Base-by-base conservation (phyloP, 1,139 yeast species). In the Wickerhamomyces sp. region DNA sequence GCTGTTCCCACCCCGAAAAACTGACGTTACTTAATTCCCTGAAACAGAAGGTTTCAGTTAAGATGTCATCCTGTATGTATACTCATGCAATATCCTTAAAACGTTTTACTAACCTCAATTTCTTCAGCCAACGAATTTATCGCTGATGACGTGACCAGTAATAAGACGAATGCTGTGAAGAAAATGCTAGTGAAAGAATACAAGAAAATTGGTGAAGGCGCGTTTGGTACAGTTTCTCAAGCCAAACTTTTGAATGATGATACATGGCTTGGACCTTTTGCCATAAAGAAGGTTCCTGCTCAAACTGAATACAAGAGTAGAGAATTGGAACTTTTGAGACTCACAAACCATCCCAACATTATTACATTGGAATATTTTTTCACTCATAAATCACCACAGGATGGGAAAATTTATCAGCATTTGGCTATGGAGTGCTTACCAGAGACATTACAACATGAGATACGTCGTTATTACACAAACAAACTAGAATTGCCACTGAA, bases 381-480 rank as follows among this genome's bases (percentile, higher is more conserved):
- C 57, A 78, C 81, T 40, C 78, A 75, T 40, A 67, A 70, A 45
- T 62, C 75, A 6, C 70, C 71, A 26, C 66, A 66, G 39, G 83
- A 78, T 54, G 72, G 74, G 42, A 75, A 78, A 50, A 57, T 82
- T 28, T 83, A 82, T 57, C 89, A 81, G 55, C 85, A 82, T 62
- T 64, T 83, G 50, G 91, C 85, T 20, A 83, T 83, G 93, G 93
- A 83, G 59, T 81, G 89, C 49, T 65, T 83, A 39, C 91, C 91
- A n/a, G 80, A 82, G 30, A 83, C 84, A 41, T 66, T 83, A 44
- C 91, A 83, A 55, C 61, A 70, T 33, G 93, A 83, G 58, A 82
- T 83, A 49, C 78, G 80, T 49, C 72, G 78, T 50, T 82, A 78
- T 55, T 73, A 80, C 52, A 70, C 72, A 40, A 70, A 75, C 44